Evolutionary conservation across 2,329 filamentous ascomycete genomes (phyloP), one percentile per base, ranked within the genome.

Genomic region (Fusarium falciforme): DNA sequence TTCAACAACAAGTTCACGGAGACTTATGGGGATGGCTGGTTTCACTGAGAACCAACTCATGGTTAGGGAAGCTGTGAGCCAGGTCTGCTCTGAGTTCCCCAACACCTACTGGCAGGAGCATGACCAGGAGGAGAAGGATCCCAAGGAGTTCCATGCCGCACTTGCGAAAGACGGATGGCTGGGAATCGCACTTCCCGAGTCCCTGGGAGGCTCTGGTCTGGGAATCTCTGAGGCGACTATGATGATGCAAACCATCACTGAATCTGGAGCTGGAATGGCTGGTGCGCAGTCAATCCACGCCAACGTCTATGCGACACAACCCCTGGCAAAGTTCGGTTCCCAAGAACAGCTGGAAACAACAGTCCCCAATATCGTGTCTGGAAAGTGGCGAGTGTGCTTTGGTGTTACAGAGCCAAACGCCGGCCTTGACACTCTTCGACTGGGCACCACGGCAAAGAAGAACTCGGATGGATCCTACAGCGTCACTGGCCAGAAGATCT

Each of bases 401-500:
- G 94, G 93, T 14, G 93, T 96, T 2, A 96, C 93, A n/a, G 94
- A 96, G 80, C 93, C 93, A 0, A 92, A 95, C 72, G 91, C 93
- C 0, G 94, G 94, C 0, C 88, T 97, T 1, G 92, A 97, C 68
- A 97, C 94, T 0, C 84, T 95, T 12, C 89, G 91, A 47, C 84
- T 97, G 5, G 87, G 86, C 42, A 96, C 93, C 0, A 83, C 84
- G 7, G 94, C 94, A 0, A 87, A 82, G 33, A 89, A 87, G 73
- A 77, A 81, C 40, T 64, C 70, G 4, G 88, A 90, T 22, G 89
- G 89, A 16, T 87, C 85, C 5, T 97, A 95, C 79, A 85, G 83
- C 1, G 87, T 97, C 12, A 89, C 89, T 0, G 94, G 94, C 0
- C 93, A 96, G 80, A 97, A 97, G 84, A 95, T 96, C 64, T 97